Evolutionary conservation across 768 basidiomycete species (phyloP).

Genomic region (Trametes meyenii): DNA sequence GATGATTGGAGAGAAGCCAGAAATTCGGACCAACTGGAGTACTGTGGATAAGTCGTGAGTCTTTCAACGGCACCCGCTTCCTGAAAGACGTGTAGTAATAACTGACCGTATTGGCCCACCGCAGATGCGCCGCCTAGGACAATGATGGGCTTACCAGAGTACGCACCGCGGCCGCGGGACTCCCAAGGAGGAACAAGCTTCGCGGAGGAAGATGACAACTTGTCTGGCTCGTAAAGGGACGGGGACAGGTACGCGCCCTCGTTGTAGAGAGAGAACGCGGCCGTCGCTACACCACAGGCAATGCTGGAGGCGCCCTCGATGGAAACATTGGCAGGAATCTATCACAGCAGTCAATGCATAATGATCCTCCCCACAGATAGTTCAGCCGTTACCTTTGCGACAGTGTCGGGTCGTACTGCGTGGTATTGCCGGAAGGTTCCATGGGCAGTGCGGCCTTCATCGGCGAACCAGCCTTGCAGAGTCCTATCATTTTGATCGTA

Average conservation of each 20-base stretch:
- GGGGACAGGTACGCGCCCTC: not conserved
- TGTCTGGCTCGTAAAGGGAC: conserved; percentile 14
- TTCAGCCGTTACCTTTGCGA: conserved; percentile 24
- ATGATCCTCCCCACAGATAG: not conserved
- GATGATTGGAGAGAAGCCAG: conserved; percentile 36
- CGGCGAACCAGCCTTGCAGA: conserved; percentile 3
- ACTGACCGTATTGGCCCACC: conserved; percentile 35
- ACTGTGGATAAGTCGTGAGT: conserved; percentile 13
- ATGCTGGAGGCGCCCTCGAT: conserved; percentile 45
- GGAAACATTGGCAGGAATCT: conserved; percentile 40
- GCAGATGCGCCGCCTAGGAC: conserved; percentile 33
- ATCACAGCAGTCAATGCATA: not conserved
- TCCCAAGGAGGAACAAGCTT: conserved; percentile 32
- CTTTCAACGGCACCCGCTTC: not conserved
- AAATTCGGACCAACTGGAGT: conserved; percentile 33
- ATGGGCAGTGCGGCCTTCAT: not conserved
- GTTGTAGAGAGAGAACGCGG: conserved; percentile 39
- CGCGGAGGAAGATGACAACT: conserved; percentile 2
- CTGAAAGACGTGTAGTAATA: conserved; percentile 1
- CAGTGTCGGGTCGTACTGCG: conserved; percentile 27
- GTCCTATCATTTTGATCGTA: not conserved
- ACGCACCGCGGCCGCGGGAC: conserved; percentile 31
- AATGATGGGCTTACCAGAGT: conserved; percentile 36
- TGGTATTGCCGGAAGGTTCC: conserved; percentile 32
- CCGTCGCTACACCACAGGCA: conserved; percentile 41